Percentiles rank a stretch among this genome's conserved stretches.
Evolutionary conservation across 2,329 filamentous ascomycete genomes (phyloP).

Genomic region (Ophiostoma sp.): DNA sequence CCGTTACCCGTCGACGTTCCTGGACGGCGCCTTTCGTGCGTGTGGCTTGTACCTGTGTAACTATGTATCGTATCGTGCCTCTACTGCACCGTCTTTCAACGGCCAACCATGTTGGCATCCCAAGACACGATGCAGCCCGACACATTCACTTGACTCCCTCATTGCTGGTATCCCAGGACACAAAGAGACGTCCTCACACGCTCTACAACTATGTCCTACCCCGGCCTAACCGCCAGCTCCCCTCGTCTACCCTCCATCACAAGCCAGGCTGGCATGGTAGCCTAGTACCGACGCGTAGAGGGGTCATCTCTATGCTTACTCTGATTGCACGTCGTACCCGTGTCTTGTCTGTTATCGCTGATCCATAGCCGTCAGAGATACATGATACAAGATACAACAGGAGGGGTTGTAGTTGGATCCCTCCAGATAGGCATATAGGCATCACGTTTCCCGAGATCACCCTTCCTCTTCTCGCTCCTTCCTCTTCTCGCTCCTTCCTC

Average conservation of each 20-base stretch:
- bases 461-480: background rate
- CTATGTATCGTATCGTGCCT: background rate
- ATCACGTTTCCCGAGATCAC: background rate
- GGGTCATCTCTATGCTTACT: background rate
- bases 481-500: background rate
- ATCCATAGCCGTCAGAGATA: slow-evolving; percentile 1
- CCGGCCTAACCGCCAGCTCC: background rate
- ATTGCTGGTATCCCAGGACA: background rate
- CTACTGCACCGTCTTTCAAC: background rate
- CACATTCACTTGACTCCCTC: background rate
- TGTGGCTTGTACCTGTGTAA: background rate
- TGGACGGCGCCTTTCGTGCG: background rate
- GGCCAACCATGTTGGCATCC: background rate
- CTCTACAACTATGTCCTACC: background rate
- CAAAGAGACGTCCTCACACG: too few species aligned
- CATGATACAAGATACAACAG: slow-evolving; percentile 3
- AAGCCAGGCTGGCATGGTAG: background rate
- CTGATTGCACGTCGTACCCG: background rate
- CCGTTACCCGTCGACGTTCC: background rate
- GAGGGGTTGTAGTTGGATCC: background rate
- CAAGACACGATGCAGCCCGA: background rate
- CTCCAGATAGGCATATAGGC: background rate
- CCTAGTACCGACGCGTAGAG: background rate
- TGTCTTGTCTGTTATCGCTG: background rate
- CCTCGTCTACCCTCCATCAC: slow-evolving; percentile 6